Conservation (phyloP, 768 basidiomycete genomes). For the Tubosaeta sp. region DNA sequence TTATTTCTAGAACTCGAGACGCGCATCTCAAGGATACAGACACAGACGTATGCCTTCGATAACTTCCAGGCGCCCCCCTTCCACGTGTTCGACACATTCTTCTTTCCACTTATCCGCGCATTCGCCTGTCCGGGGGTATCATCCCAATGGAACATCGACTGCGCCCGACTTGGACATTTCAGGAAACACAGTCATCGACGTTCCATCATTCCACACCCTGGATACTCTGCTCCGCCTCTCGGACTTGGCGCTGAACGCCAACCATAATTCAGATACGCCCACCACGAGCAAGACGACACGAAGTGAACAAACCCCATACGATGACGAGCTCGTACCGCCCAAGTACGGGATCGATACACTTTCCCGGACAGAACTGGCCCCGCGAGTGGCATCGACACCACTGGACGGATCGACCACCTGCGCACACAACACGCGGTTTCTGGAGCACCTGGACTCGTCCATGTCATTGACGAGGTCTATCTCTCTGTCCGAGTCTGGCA, state of each 20-base stretch:
- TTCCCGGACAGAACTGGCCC: slow-evolving; percentile 7
- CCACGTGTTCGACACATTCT: slow-evolving; percentile 4
- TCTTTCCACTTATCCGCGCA: slow-evolving; percentile 23
- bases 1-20: slow-evolving; percentile 18
- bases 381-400: slow-evolving; percentile 9
- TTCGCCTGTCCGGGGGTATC: slow-evolving; percentile 8
- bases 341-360: slow-evolving; percentile 13
- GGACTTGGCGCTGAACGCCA: slow-evolving; percentile 8
- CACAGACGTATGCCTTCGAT: slow-evolving; percentile 21
- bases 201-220: slow-evolving; percentile 8
- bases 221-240: slow-evolving; percentile 13
- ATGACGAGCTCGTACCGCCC: slow-evolving; percentile 10
- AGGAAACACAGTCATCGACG: not conserved
- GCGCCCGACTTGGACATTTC: not conserved
- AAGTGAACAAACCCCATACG: slow-evolving; percentile 17
- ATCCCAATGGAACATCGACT: not conserved
- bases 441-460: slow-evolving; percentile 21
- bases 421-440: slow-evolving; percentile 13
- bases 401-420: slow-evolving; percentile 1
- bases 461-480: slow-evolving; percentile 12
- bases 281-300: slow-evolving; percentile 8
- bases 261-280: slow-evolving; percentile 9
- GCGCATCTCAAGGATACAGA: slow-evolving; percentile 12
- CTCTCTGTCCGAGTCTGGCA: slow-evolving; percentile 8
- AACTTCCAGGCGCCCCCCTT: slow-evolving; percentile 12